These are phyloP conservation scores for Umbelopsis sp. DNA, from an alignment of 192 early-diverging fungal genomes.

Conservation along the genomic window DNA sequence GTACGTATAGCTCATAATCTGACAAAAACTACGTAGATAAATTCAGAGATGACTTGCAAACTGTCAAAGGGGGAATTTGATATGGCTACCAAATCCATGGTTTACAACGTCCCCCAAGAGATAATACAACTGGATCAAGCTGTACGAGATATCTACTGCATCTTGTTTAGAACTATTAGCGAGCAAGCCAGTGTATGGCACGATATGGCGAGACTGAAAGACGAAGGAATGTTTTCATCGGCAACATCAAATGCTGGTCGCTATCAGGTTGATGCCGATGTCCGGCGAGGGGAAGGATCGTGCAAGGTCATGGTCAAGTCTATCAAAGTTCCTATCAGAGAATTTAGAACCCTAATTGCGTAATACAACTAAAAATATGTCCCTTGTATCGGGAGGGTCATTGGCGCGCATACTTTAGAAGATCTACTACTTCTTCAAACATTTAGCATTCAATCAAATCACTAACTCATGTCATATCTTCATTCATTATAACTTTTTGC, in stretches of 20 bases:
- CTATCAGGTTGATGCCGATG: constrained; percentile 3
- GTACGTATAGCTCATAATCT: too few species aligned
- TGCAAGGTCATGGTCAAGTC: constrained; percentile 15
- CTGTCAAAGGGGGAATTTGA: constrained; percentile 5
- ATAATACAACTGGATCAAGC: constrained; percentile 12
- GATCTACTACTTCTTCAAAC: too few species aligned
- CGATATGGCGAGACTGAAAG: constrained; percentile 11
- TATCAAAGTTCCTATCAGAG: constrained; percentile 13
- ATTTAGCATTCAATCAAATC: too few species aligned
- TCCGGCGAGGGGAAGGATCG: background rate
- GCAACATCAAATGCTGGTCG: constrained; percentile 3
- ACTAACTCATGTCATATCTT: background rate
- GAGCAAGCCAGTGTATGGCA: constrained; percentile 11
- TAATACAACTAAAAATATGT: background rate
- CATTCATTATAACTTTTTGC: background rate
- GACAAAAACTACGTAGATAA: background rate
- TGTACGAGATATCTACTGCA: constrained; percentile 12
- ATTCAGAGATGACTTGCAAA: constrained; percentile 1
- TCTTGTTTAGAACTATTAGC: constrained; percentile 2
- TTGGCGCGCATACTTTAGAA: too few species aligned
- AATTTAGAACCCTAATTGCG: constrained; percentile 12
- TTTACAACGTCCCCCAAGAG: constrained; percentile 7
- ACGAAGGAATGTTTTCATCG: background rate
- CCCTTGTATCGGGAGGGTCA: too few species aligned
- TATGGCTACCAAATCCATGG: constrained; percentile 16